These are phyloP conservation scores for Fistulinella cinereoalba DNA, from an alignment of 1,284 basidiomycete species.

Conservation along the genomic window DNA sequence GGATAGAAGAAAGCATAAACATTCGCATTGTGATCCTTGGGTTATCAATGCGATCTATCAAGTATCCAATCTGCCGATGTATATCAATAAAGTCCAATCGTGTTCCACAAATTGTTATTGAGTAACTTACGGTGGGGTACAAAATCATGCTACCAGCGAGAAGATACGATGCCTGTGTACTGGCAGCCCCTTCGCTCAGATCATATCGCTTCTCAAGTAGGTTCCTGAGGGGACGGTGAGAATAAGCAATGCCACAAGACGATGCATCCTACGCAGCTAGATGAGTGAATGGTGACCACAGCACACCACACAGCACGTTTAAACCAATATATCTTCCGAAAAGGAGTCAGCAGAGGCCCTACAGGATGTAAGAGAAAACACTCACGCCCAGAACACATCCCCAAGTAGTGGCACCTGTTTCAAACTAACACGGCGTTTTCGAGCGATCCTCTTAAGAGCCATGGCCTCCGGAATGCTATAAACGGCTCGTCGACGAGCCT, in stretches of 20 bases:
- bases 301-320: slow-evolving; percentile 72
- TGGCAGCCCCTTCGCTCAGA: slow-evolving; percentile 58
- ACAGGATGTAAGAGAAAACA: slow-evolving; percentile 6
- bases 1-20: slow-evolving; percentile 56
- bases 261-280: slow-evolving; percentile 58
- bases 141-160: slow-evolving; percentile 73
- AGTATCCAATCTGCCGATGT: slow-evolving; percentile 57
- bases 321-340: slow-evolving; percentile 59
- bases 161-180: slow-evolving; percentile 66
- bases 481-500: slow-evolving; percentile 45
- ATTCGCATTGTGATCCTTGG: slow-evolving; percentile 57
- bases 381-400: slow-evolving; percentile 79
- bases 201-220: slow-evolving; percentile 68
- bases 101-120: not conserved
- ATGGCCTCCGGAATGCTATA: slow-evolving; percentile 54
- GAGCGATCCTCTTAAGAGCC: slow-evolving; percentile 62
- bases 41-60: slow-evolving; percentile 58
- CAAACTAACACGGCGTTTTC: slow-evolving; percentile 59
- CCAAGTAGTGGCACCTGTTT: slow-evolving; percentile 63
- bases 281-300: slow-evolving; percentile 79
- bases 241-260: slow-evolving; percentile 4
- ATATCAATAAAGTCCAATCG: slow-evolving; percentile 5
- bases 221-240: slow-evolving; percentile 53
- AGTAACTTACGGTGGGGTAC: slow-evolving; percentile 58
- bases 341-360: slow-evolving; percentile 12